phyloP scores from a whole-genome alignment of 192 early-diverging fungal species.

The Podochytrium sp. region DNA sequence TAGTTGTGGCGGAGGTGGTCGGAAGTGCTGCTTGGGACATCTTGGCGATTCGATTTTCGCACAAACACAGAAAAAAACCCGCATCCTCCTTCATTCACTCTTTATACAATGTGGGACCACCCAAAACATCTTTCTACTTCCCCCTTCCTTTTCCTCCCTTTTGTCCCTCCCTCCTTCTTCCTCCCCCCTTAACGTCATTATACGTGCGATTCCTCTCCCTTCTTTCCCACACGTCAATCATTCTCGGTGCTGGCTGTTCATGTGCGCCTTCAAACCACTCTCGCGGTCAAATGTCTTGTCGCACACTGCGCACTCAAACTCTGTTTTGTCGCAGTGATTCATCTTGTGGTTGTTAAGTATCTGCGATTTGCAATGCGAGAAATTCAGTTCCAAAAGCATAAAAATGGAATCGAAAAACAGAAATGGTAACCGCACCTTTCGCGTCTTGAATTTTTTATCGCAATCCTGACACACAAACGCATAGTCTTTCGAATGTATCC shows the following conservation, averaged over 20 bases:
- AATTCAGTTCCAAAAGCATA: background rate
- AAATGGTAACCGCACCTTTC: background rate
- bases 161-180: no score
- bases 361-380: background rate
- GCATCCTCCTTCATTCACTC: no score
- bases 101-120: no score
- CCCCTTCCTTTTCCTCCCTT: no score
- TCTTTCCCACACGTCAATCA: no score
- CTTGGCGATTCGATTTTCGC: no score
- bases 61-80: no score
- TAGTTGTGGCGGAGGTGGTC: background rate
- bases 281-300: background rate
- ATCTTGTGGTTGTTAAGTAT: constrained; percentile 4
- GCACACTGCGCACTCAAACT: constrained; percentile 2
- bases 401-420: background rate
- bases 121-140: no score
- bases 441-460: constrained; percentile 19
- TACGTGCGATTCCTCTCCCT: no score
- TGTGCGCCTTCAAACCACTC: background rate
- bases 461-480: background rate
- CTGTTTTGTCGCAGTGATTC: background rate
- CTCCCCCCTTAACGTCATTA: no score
- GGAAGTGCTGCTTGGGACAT: no score
- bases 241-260: background rate
- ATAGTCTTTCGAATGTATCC: constrained; percentile 14